These are phyloP conservation scores for Cucumis melo DNA, from an alignment of 306 rosid species.

Conservation along the genomic window DNA sequence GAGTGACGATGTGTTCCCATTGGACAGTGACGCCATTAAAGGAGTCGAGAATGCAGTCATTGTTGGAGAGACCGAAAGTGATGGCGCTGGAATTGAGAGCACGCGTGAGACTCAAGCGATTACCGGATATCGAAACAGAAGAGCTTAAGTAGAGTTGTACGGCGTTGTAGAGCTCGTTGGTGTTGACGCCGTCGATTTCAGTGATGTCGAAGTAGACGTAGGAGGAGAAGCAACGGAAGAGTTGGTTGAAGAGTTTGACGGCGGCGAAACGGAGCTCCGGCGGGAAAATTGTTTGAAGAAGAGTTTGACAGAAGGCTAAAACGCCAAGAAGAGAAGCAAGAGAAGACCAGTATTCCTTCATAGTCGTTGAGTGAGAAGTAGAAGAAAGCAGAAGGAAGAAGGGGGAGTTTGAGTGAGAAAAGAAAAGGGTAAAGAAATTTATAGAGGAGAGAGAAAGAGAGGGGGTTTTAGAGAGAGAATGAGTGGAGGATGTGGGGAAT, in stretches of 20 bases:
- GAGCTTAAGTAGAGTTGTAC: slow-evolving; percentile 81
- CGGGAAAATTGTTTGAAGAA: slow-evolving; percentile 70
- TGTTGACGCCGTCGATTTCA: slow-evolving; percentile 93
- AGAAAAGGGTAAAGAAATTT: neutral
- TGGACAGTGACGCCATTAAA: slow-evolving; percentile 55
- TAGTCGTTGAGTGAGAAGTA: neutral
- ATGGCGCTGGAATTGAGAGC: slow-evolving; percentile 73
- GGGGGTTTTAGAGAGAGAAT: neutral
- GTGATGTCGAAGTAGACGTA: slow-evolving; percentile 84
- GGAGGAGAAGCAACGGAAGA: slow-evolving; percentile 63
- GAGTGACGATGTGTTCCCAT: slow-evolving; percentile 91
- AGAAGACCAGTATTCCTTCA: slow-evolving; percentile 86
- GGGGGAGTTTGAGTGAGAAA: neutral
- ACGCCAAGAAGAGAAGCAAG: slow-evolving; percentile 74
- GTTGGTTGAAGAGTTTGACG: slow-evolving; percentile 30
- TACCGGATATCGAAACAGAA: slow-evolving; percentile 51
- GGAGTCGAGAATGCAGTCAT: slow-evolving; percentile 64
- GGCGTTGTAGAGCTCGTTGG: slow-evolving; percentile 98
- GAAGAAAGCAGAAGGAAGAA: neutral
- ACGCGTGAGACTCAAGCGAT: slow-evolving; percentile 70
- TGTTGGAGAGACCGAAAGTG: slow-evolving; percentile 77
- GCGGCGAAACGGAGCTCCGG: slow-evolving; percentile 82
- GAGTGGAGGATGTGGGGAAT: slow-evolving; percentile 17
- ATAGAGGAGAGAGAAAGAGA: neutral
- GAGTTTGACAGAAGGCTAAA: slow-evolving; percentile 70